Evolutionary conservation across 192 early-diverging fungal species (phyloP), one percentile per base, ranked within the genome.

Genomic region (Obelidium mucronatum): DNA sequence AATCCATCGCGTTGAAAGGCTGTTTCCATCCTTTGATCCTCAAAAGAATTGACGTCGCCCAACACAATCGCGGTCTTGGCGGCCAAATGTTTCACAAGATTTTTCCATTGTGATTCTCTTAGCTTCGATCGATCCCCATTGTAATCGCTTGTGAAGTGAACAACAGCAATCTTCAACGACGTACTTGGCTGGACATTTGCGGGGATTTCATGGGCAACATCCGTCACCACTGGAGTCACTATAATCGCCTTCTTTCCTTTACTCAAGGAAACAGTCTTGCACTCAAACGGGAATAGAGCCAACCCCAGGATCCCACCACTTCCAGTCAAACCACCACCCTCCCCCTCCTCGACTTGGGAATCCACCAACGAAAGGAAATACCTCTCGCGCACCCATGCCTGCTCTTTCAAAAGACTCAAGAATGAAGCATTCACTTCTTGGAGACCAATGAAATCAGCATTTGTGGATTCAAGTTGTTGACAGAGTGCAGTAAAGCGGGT

Each of bases 111-210:
- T 8, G 22, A 13, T 5, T 11, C 17, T 30, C 73, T 31, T 15
- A 74, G 62, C 11, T 6, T 19, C 22, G 59, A 62, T 26, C 64
- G 62, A 34, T 74, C 40, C 11, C n/a, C 5, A n/a, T 28, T 64
- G 56, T 64, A 74, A 39, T 74, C 73, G 34, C 35, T 40, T n/a
- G 59, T 74, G 0, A 74, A 52, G 40, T 74, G 73, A 52, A 74
- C 62, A 33, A 64, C 62, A 26, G 59, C 73, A 44, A 74, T 11
- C 2, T 28, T 19, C 37, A 74, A 2, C 6, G 22, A 8, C 4
- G 44, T 30, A n/a, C n/a, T n/a, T n/a, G n/a, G n/a, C n/a, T n/a
- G n/a, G n/a, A n/a, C n/a, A n/a, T n/a, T n/a, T n/a, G n/a, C n/a
- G n/a, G n/a, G n/a, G n/a, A n/a, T n/a, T n/a, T n/a, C n/a, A n/a